Base-by-base conservation (phyloP, 768 basidiomycete species). In the Leucosporidium creatinivorum region DNA sequence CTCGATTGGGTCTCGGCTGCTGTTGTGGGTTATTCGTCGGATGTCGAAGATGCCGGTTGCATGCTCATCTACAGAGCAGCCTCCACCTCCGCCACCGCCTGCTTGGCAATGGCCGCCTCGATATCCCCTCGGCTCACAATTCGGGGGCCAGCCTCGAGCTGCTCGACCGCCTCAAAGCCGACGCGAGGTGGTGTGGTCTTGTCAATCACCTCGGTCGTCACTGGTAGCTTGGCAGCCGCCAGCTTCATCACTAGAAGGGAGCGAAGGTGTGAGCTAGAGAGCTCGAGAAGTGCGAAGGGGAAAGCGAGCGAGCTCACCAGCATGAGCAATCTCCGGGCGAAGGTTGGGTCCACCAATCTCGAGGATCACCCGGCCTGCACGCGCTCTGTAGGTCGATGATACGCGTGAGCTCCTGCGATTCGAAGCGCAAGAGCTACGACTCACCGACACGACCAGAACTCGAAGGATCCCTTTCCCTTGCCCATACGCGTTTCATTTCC, bases 401-500 rank as follows among this genome's bases (percentile, higher is more conserved):
- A 15, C 23, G 31, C 59, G 48, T 26, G n/a, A 39, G 49, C 49
- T 26, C 51, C 30, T 21, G 33, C 5, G 5, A n/a, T 26, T 50
- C 12, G 61, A 47, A 61, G 9, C 67, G 68, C 10, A 49, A 47
- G 25, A n/a, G 5, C 4, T 26, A 28, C 25, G 19, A 49, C 48
- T 28, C 33, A 91, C 90, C 91, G 85, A 66, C 89, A 90, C 31
- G 93, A 91, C 96, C 96, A 99, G 77, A 83, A 97, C 76, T 98
- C 96, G 74, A 98, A 98, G 0, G 89, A 85, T 56, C 96, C 96
- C 79, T 99, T 99, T 67, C 96, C 96, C 80, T 98, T 98, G 60
- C 96, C 96, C 96, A 98, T 97, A 83, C 96, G 89, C 8, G 92
- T 93, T 79, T 98, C 93, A 74, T 96, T 98, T 62, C 96, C 94